Base-by-base conservation (phyloP, 2,329 filamentous ascomycete genomes). In the Claviceps purpurea region DNA sequence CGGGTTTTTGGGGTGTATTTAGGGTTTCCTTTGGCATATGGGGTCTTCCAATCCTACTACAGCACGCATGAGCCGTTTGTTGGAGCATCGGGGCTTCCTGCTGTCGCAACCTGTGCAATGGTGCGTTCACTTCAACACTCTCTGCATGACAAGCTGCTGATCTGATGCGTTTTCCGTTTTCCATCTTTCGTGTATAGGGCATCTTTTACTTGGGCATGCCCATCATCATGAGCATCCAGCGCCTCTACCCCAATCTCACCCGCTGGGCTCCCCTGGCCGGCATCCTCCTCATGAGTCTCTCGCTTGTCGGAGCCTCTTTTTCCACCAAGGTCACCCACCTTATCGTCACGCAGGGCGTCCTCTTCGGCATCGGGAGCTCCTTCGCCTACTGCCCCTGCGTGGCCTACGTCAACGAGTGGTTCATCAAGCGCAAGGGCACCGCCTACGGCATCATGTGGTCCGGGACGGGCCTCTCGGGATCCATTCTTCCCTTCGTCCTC, bases 1-100 rank as follows among this genome's bases (percentile, higher is more conserved):
- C 20, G 16, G 3, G 10, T 1, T 18, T 10, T 30, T 49, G 14
- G 16, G 34, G 16, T 30, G 26, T 11, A 8, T 47, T 16, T 14
- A 83, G 81, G 81, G 2, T 83, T 85, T 54, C 76, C 79, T 0
- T 78, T 79, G 53, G 73, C 79, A 1, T 86, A 79, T 59, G 82
- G 82, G 46, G 73, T 86, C 38, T 85, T 86, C 60, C 80, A 84
- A 60, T 72, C 78, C 47, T 81, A 82, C 62, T 86, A 85, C 62
- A 73, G 68, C 40, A 73, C 69, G 1, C 71, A 79, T 48, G 70
- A 71, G 14, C 75, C 78, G 2, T 85, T 85, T 53, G 63, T 65
- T 2, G 69, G 70, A 7, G 66, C 70, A 1, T 66, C 70, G 44
- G 68, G 70, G 47, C 76, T 84, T 41, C 72, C 80, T 11, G 69